Evolutionary conservation across 495 filamentous ascomycete species (phyloP).

Genomic region (Penicillium tannophilum): DNA sequence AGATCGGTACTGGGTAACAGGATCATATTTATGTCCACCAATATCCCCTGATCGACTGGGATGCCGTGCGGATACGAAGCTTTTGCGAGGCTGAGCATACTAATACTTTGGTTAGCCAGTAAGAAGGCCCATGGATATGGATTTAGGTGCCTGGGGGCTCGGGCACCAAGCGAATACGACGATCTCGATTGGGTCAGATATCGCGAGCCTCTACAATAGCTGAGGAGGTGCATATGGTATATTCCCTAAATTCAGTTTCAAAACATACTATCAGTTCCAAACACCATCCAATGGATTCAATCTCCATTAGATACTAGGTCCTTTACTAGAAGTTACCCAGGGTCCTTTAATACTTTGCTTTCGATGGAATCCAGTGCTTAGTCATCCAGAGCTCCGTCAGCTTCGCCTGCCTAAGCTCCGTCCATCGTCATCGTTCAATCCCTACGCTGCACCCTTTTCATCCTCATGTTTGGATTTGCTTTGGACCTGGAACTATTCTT

Average conservation of each 20-base stretch:
- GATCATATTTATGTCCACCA: neutral
- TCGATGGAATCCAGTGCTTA: conserved; percentile 13
- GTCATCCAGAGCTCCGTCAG: conserved; percentile 45
- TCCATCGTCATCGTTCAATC: conserved; percentile 30
- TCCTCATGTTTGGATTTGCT: conserved; percentile 3
- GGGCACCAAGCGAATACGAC: neutral
- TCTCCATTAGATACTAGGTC: too few relatives aligned
- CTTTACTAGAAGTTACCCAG: too few relatives aligned
- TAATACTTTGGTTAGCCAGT: neutral
- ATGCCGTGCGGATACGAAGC: neutral
- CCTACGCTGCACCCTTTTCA: conserved; percentile 15
- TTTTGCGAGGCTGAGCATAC: neutral
- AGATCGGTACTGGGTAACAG: neutral
- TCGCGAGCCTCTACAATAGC: neutral
- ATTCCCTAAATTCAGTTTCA: too few relatives aligned
- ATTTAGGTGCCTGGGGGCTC: neutral
- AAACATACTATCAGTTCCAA: too few relatives aligned
- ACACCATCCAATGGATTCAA: too few relatives aligned
- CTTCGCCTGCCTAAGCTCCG: conserved; percentile 42
- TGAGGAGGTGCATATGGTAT: too few relatives aligned
- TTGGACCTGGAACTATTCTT: neutral
- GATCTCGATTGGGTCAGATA: neutral
- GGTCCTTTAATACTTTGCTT: too few relatives aligned
- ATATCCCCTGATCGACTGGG: neutral
- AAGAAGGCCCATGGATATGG: neutral